phyloP scores from a whole-genome alignment of 495 filamentous ascomycete species.

The Chaetomidium leptoderma region DNA sequence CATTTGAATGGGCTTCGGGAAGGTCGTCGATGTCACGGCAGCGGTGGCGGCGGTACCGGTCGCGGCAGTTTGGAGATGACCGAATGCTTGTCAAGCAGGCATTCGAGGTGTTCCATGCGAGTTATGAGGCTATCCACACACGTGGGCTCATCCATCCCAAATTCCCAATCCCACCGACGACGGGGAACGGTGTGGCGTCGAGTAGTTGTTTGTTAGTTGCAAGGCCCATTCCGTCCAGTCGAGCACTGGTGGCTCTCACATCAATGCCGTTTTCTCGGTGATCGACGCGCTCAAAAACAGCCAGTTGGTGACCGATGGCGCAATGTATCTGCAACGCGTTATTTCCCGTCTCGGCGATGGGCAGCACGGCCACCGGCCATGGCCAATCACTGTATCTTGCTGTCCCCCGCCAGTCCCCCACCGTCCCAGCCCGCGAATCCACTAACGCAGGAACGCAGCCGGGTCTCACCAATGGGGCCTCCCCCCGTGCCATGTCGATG shows the following conservation, averaged over 20 bases:
- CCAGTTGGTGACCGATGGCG: constrained; percentile 7
- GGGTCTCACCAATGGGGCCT: constrained; percentile 20
- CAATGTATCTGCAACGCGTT: constrained; percentile 10
- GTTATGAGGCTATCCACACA: no score
- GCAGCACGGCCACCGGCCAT: not conserved
- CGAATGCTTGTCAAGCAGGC: no score
- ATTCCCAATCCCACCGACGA: no score
- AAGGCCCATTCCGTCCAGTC: no score
- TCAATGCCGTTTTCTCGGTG: not conserved
- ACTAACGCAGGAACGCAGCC: constrained; percentile 26
- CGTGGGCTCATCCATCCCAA: not conserved
- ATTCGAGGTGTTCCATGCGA: no score
- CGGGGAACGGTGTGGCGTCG: no score
- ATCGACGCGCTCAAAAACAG: not conserved
- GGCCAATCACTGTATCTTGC: not conserved
- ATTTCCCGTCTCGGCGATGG: constrained; percentile 18
- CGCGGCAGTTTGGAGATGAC: no score
- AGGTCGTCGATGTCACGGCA: no score
- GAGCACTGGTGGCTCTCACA: no score
- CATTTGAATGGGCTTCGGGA: not conserved
- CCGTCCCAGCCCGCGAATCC: constrained; percentile 3
- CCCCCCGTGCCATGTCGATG: constrained; percentile 21
- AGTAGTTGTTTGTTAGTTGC: no score
- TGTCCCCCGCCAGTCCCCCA: not conserved
- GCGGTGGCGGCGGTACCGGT: no score